phyloP scores from a whole-genome alignment of 192 early-diverging fungal species.

The Chytriomyces hyalinus region DNA sequence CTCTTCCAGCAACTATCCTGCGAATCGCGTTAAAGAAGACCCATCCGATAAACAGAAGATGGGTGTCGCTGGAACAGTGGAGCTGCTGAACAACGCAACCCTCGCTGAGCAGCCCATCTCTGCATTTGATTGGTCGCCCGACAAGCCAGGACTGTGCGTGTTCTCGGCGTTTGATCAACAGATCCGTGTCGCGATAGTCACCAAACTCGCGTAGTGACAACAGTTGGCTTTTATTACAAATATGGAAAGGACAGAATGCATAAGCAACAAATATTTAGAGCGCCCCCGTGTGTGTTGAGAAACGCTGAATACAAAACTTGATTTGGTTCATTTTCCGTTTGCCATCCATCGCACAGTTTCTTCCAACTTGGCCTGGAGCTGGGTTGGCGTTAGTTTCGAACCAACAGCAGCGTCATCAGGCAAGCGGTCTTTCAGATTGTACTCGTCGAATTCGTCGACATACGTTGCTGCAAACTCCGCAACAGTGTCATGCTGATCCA shows the following conservation, averaged over 20 bases:
- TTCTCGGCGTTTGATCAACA: constrained; percentile 72
- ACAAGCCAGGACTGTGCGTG: constrained; percentile 69
- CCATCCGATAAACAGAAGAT: constrained; percentile 39
- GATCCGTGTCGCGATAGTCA: constrained; percentile 67
- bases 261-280: no score
- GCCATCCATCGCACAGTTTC: constrained; percentile 18
- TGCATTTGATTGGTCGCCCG: constrained; percentile 69
- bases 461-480: constrained; percentile 6
- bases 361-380: constrained; percentile 8
- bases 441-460: constrained; percentile 14
- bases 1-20: constrained; percentile 57
- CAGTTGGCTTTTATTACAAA: no score
- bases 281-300: no score
- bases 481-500: constrained; percentile 24
- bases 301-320: no score
- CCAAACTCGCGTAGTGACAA: constrained; percentile 42
- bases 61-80: constrained; percentile 54
- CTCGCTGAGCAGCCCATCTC: constrained; percentile 72
- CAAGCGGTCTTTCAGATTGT: neutral
- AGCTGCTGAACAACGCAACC: constrained; percentile 49
- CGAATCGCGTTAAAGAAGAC: constrained; percentile 46
- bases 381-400: neutral
- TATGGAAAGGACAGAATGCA: no score
- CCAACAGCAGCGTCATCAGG: neutral
- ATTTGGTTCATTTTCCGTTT: constrained; percentile 8